phyloP scores from a whole-genome alignment of 352 stramenopile genomes.

The Elongisporangium anandrum region DNA sequence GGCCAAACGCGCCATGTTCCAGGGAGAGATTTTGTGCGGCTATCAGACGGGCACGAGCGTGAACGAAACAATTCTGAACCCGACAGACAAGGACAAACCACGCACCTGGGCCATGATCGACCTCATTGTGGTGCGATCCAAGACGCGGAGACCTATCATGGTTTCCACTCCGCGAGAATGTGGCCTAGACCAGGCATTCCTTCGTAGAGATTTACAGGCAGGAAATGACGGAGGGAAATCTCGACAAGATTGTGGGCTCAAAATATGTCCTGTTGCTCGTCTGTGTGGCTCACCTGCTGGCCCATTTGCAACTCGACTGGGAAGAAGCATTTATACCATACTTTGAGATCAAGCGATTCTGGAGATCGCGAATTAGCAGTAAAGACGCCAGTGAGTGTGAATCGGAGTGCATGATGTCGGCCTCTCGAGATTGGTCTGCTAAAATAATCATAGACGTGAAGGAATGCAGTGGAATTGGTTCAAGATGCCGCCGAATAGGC shows the following conservation, averaged over 20 bases:
- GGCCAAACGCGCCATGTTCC: slow-evolving; percentile 44
- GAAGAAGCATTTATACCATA: no score
- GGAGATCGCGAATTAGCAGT: slow-evolving; percentile 80
- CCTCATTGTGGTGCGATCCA: slow-evolving; percentile 59
- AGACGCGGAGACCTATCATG: slow-evolving; percentile 4
- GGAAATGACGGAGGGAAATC: slow-evolving; percentile 1
- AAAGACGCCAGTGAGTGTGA: slow-evolving; percentile 81
- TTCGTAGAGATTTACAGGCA: slow-evolving; percentile 24
- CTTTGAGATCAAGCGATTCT: slow-evolving; percentile 11
- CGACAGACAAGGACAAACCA: slow-evolving; percentile 38
- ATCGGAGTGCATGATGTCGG: slow-evolving; percentile 83
- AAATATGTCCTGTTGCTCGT: slow-evolving; percentile 32
- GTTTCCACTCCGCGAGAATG: slow-evolving; percentile 8
- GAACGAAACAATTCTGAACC: slow-evolving; percentile 71
- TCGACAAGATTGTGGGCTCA: slow-evolving; percentile 9
- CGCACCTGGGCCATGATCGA: slow-evolving; percentile 54
- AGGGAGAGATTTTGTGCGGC: slow-evolving; percentile 71
- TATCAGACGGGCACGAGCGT: slow-evolving; percentile 51
- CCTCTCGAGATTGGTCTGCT: slow-evolving; percentile 59
- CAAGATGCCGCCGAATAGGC: slow-evolving; percentile 67
- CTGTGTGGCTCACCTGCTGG: slow-evolving; percentile 33
- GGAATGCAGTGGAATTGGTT: slow-evolving; percentile 43
- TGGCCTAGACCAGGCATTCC: slow-evolving; percentile 24
- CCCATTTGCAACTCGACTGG: slow-evolving; percentile 13
- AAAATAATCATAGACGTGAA: slow-evolving; percentile 87